Evolutionary conservation across 345 rosid species (phyloP).

Genomic region (Rubroshorea leprosula): DNA sequence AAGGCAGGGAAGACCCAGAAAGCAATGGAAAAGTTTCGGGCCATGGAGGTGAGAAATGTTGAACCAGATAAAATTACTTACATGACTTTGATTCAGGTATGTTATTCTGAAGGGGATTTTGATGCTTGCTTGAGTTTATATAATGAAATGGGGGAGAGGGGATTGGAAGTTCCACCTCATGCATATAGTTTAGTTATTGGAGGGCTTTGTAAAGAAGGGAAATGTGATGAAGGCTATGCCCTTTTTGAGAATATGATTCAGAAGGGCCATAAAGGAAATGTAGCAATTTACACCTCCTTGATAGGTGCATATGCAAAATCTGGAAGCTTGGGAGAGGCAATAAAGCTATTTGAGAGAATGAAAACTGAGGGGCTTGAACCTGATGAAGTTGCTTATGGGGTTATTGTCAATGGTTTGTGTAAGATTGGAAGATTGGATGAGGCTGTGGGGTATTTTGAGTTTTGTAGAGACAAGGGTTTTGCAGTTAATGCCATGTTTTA

Average conservation of each 20-base stretch:
- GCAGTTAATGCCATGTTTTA: conserved; percentile 63
- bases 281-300: conserved; percentile 70
- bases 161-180: conserved; percentile 64
- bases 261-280: conserved; percentile 55
- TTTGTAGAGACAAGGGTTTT: conserved; percentile 43
- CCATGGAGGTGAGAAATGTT: conserved; percentile 58
- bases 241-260: conserved; percentile 62
- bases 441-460: conserved; percentile 47
- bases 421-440: conserved; percentile 72
- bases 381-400: conserved; percentile 72
- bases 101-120: conserved; percentile 62
- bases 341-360: conserved; percentile 72
- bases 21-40: conserved; percentile 55
- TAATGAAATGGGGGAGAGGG: conserved; percentile 81
- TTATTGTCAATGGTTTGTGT: conserved; percentile 61
- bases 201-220: conserved; percentile 80
- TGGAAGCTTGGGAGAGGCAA: conserved; percentile 59
- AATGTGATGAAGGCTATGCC: conserved; percentile 56
- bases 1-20: conserved; percentile 58
- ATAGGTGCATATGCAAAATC: conserved; percentile 71
- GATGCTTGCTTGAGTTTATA: conserved; percentile 54
- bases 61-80: conserved; percentile 81
- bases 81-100: conserved; percentile 77
- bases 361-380: conserved; percentile 57
- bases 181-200: conserved; percentile 69